phyloP scores from a whole-genome alignment of 768 basidiomycete genomes.

The Naganishia friedmannii region DNA sequence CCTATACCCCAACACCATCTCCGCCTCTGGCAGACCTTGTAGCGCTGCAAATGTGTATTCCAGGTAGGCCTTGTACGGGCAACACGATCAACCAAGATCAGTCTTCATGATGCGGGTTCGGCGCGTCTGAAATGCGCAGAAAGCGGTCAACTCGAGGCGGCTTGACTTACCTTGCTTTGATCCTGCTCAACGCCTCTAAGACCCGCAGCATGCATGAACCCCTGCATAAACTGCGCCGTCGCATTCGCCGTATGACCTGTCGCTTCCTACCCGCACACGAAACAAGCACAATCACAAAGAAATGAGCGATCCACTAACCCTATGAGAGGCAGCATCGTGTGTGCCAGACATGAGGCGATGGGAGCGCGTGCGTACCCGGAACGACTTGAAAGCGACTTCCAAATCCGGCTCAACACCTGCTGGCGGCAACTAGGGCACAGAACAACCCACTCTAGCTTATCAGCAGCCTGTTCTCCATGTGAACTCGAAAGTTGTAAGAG shows the following conservation, averaged over 20 bases:
- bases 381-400: slow-evolving; percentile 31
- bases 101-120: no score
- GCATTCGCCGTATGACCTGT: slow-evolving; percentile 57
- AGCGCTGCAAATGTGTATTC: slow-evolving; percentile 93
- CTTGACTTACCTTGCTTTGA: slow-evolving; percentile 53
- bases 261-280: not conserved
- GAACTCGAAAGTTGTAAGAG: no score
- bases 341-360: no score
- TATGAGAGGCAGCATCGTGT: no score
- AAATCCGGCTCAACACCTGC: slow-evolving; percentile 45
- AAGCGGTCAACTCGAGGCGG: not conserved
- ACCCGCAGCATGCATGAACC: slow-evolving; percentile 85
- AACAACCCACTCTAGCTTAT: not conserved
- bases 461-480: no score
- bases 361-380: slow-evolving; percentile 59
- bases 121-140: not conserved
- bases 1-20: slow-evolving; percentile 89
- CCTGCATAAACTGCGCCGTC: slow-evolving; percentile 77
- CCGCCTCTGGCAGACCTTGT: slow-evolving; percentile 77
- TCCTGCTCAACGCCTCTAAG: slow-evolving; percentile 55
- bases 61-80: slow-evolving; percentile 63
- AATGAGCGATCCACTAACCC: no score
- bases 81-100: no score
- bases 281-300: no score
- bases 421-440: slow-evolving; percentile 41